Conservation (phyloP, 768 basidiomycete species). For the Mycena latifolia region DNA sequence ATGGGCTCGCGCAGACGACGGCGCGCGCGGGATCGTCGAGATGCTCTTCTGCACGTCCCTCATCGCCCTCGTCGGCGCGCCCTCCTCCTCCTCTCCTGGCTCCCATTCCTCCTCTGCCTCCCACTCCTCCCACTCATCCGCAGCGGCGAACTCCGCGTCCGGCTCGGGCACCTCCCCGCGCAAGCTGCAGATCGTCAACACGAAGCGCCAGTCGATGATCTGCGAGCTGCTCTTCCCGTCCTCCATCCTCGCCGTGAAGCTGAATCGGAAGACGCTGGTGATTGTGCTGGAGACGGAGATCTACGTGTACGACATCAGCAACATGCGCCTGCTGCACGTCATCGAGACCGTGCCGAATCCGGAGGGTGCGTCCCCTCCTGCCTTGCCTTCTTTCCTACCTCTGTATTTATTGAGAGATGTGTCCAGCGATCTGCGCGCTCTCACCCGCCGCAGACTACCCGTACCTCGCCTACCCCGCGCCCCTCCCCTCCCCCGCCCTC, state of each 20-base stretch:
- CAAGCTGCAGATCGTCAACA: slow-evolving; percentile 97
- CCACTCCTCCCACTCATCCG: too few species aligned
- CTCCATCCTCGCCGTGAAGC: slow-evolving; percentile 95
- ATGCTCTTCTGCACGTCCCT: slow-evolving; percentile 99
- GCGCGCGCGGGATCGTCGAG: slow-evolving; percentile 95
- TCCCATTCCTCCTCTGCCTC: too few species aligned
- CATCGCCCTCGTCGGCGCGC: slow-evolving; percentile 96
- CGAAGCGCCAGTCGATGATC: slow-evolving; percentile 99
- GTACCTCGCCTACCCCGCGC: slow-evolving; percentile 96
- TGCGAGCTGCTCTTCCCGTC: slow-evolving; percentile 99
- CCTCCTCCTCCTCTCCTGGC: slow-evolving; percentile 73
- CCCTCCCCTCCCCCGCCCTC: slow-evolving; percentile 85
- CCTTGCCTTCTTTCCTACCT: not conserved
- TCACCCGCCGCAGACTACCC: slow-evolving; percentile 94
- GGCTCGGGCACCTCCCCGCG: slow-evolving; percentile 76
- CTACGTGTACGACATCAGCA: slow-evolving; percentile 98
- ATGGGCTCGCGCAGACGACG: slow-evolving; percentile 72
- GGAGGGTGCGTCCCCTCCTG: slow-evolving; percentile 70
- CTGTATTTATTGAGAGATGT: not conserved
- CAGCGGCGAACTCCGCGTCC: too few species aligned
- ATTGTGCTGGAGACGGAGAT: slow-evolving; percentile 98
- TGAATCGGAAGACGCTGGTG: slow-evolving; percentile 96
- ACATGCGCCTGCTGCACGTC: slow-evolving; percentile 97
- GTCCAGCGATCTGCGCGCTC: slow-evolving; percentile 90
- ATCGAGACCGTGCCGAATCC: slow-evolving; percentile 98